phyloP scores from a whole-genome alignment of 352 stramenopile genomes.

The Phytophthora sp. region DNA sequence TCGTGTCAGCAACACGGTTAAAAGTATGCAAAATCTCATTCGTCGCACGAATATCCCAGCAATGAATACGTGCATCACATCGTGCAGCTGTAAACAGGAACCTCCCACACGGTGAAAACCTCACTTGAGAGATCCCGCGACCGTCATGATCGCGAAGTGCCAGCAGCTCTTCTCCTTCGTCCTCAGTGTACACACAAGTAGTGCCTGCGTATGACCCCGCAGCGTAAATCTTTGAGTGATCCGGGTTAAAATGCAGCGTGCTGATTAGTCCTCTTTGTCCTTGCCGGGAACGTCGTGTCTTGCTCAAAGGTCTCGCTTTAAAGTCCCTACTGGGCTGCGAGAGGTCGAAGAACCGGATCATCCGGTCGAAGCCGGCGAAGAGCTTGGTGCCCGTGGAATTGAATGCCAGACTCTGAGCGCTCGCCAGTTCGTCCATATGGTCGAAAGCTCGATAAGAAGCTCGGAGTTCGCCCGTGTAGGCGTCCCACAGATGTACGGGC shows the following conservation, averaged over 20 bases:
- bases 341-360: constrained; percentile 85
- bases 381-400: constrained; percentile 81
- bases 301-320: constrained; percentile 53
- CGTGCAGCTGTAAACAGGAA: constrained; percentile 81
- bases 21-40: constrained; percentile 74
- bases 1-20: constrained; percentile 62
- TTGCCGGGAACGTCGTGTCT: constrained; percentile 66
- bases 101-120: constrained; percentile 76
- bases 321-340: constrained; percentile 72
- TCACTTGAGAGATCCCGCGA: constrained; percentile 80
- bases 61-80: constrained; percentile 74
- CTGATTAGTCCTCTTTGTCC: constrained; percentile 83
- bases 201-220: constrained; percentile 84
- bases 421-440: constrained; percentile 86
- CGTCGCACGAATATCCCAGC: constrained; percentile 85
- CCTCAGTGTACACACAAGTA: constrained; percentile 87
- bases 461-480: constrained; percentile 84
- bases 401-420: constrained; percentile 83
- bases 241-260: constrained; percentile 81
- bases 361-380: constrained; percentile 87
- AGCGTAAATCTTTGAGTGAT: constrained; percentile 87
- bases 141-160: constrained; percentile 73
- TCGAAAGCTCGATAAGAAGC: constrained; percentile 86
- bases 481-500: constrained; percentile 93
- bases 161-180: constrained; percentile 69